Conservation (phyloP, 78 protist species). For the Acrasis kona region DNA sequence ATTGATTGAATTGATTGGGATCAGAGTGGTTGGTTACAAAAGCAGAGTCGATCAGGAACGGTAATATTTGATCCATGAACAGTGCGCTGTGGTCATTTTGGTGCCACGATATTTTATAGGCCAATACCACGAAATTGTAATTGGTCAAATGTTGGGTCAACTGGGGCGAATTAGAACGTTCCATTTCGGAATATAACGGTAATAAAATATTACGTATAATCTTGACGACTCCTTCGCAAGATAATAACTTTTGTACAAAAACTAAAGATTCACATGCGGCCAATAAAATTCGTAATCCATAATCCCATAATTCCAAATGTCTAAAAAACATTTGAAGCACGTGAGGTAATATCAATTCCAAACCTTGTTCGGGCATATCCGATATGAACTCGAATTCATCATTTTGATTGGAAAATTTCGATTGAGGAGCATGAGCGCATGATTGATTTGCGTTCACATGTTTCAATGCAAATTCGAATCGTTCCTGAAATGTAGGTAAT, state of each 20-base stretch:
- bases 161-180: not conserved
- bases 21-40: not conserved
- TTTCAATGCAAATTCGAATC: too few relatives aligned
- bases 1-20: not conserved
- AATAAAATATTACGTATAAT: not conserved
- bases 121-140: too few relatives aligned
- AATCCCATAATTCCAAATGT: not conserved
- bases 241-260: not conserved
- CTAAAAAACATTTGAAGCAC: not conserved
- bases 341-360: not conserved
- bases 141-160: not conserved
- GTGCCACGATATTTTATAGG: too few relatives aligned
- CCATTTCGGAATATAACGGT: not conserved
- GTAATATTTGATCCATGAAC: not conserved
- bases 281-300: not conserved
- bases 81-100: too few relatives aligned
- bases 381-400: not conserved
- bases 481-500: not conserved
- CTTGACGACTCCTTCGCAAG: not conserved
- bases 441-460: too few relatives aligned
- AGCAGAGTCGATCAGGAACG: not conserved
- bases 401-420: too few relatives aligned
- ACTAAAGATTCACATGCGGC: not conserved
- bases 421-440: too few relatives aligned
- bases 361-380: not conserved